Evolutionary conservation across 805 yeast genomes (phyloP).

Genomic region (Gaillardinia entomophila): DNA sequence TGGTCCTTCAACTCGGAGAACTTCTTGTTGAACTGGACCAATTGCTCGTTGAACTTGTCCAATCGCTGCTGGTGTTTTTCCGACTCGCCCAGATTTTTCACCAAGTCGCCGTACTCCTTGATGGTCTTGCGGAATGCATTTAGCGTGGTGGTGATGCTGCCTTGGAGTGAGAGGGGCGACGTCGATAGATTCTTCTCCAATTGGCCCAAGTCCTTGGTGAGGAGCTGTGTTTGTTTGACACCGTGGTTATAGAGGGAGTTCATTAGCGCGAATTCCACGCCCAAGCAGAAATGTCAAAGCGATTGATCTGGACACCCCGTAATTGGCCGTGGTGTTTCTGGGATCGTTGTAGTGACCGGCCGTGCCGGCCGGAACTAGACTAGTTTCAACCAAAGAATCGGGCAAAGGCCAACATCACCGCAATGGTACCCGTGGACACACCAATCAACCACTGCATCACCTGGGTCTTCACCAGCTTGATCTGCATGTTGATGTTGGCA

Average conservation of each 20-base stretch:
- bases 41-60: constrained; percentile 46
- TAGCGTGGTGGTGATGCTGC: constrained; percentile 73
- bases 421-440: constrained; percentile 97
- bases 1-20: constrained; percentile 49
- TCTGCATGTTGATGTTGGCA: constrained; percentile 90
- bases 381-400: constrained; percentile 60
- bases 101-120: constrained; percentile 56
- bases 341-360: too few species aligned
- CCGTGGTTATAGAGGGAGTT: constrained; percentile 89
- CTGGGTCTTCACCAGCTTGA: constrained; percentile 91
- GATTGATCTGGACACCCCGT: too few species aligned
- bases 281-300: too few species aligned
- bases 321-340: too few species aligned
- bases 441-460: constrained; percentile 98
- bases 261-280: too few species aligned
- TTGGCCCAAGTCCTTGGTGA: constrained; percentile 60
- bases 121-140: constrained; percentile 72
- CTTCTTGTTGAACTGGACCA: constrained; percentile 41
- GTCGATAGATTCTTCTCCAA: constrained; percentile 63
- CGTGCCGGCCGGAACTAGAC: too few species aligned
- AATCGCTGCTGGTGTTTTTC: constrained; percentile 52
- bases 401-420: constrained; percentile 86
- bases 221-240: constrained; percentile 70
- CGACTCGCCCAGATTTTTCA: constrained; percentile 46
- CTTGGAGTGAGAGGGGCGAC: constrained; percentile 72